Conservation (phyloP, 78 protist genomes). For the Dictyostelium capitatum region DNA sequence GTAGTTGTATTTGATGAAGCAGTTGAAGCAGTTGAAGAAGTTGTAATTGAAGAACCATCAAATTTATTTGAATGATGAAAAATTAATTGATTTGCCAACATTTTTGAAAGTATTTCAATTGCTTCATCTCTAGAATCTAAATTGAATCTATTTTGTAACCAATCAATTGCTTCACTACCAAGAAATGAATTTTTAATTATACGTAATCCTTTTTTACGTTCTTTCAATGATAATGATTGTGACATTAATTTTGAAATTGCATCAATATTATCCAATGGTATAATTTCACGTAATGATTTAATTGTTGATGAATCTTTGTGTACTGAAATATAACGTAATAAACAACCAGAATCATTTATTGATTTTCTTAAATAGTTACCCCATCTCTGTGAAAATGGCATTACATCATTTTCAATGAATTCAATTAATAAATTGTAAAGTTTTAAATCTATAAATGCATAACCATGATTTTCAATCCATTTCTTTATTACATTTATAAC, state of each 20-base stretch:
- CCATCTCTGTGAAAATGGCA: constrained; percentile 35
- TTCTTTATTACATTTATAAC: constrained; percentile 75
- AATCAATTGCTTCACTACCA: constrained; percentile 61
- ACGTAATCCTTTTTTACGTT: constrained; percentile 29
- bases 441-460: constrained; percentile 26
- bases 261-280: constrained; percentile 21
- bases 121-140: constrained; percentile 20
- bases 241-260: constrained; percentile 37
- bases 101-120: background rate
- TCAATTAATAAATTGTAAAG: constrained; percentile 11
- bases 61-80: constrained; percentile 43
- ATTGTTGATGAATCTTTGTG: background rate
- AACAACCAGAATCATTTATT: background rate
- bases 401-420: background rate
- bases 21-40: background rate
- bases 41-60: background rate
- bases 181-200: constrained; percentile 38
- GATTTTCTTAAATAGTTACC: constrained; percentile 31
- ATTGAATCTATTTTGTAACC: constrained; percentile 18
- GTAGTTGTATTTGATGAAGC: background rate
- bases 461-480: constrained; percentile 73
- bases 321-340: background rate
- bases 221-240: constrained; percentile 39
- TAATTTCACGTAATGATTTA: background rate
- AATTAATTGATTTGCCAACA: background rate